Evolutionary conservation across 148 eudicot species (phyloP).

Genomic region (Fagopyrum esculentum): DNA sequence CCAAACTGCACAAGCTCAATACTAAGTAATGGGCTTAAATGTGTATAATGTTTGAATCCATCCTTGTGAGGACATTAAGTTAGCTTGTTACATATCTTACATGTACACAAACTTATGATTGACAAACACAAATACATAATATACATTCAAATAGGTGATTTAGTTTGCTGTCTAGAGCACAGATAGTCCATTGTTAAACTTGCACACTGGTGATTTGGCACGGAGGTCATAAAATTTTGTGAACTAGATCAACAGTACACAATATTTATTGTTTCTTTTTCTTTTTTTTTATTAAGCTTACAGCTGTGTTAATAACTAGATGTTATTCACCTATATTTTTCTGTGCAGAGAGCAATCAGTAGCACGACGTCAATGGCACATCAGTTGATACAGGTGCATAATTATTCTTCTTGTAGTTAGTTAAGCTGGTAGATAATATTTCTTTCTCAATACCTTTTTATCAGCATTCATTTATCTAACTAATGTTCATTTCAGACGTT

Average conservation of each 20-base stretch:
- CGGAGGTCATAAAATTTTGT: not conserved
- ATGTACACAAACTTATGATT: not conserved
- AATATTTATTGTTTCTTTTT: not conserved
- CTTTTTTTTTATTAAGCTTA: not conserved
- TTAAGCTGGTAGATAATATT: not conserved
- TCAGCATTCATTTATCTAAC: not conserved
- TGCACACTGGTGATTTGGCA: not conserved
- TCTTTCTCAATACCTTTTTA: not conserved
- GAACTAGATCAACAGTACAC: not conserved
- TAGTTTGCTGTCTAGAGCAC: not conserved
- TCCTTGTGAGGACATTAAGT: not conserved
- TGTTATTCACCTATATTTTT: not conserved
- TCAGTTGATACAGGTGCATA: conserved; percentile 60
- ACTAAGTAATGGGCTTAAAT: not conserved
- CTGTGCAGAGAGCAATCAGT: conserved; percentile 65
- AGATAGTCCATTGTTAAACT: not conserved
- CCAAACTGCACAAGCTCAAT: not conserved
- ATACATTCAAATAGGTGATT: no score
- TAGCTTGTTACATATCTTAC: not conserved
- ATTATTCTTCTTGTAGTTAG: not conserved
- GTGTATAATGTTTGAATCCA: not conserved
- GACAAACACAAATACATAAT: not conserved
- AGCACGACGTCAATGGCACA: conserved; percentile 71
- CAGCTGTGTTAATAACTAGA: not conserved
- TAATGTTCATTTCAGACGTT: conserved; percentile 35